These are phyloP conservation scores for Blastomyces emzantsi DNA, from an alignment of 2,329 filamentous ascomycete species.

Conservation along the genomic window DNA sequence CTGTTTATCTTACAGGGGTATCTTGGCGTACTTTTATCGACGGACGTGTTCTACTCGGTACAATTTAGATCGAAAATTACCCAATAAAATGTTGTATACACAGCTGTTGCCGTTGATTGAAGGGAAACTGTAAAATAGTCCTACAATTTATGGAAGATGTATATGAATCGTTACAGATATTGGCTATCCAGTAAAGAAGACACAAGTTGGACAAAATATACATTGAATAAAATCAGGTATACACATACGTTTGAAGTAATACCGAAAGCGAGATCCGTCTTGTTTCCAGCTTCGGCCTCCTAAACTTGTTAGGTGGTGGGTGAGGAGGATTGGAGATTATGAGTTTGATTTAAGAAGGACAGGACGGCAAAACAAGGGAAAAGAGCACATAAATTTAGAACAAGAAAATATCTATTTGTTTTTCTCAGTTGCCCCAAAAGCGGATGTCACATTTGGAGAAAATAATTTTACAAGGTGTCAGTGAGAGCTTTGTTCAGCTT, in stretches of 20 bases:
- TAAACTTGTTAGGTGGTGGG: not conserved
- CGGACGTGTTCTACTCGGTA: not conserved
- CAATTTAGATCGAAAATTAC: not conserved
- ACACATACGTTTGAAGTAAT: not conserved
- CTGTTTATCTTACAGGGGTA: not conserved
- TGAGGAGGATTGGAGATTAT: not conserved
- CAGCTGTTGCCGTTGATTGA: not conserved
- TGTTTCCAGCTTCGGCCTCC: not conserved
- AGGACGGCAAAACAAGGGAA: not conserved
- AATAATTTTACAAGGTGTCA: slow-evolving; percentile 74
- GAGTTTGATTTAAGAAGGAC: not conserved
- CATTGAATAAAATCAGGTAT: not conserved
- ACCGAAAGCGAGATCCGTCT: not conserved
- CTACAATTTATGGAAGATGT: not conserved
- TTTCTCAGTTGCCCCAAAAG: not conserved
- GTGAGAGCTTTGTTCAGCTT: slow-evolving; percentile 99
- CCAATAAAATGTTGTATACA: not conserved
- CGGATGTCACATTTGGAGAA: not conserved
- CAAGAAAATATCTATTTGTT: slow-evolving; percentile 5
- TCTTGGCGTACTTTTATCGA: not conserved
- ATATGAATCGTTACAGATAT: not conserved
- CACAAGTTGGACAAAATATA: not conserved
- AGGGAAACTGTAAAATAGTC: not conserved
- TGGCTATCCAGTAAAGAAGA: not conserved
- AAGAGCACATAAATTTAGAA: slow-evolving; percentile 1